phyloP scores from a whole-genome alignment of 2,329 filamentous ascomycete genomes.

The Sclerotiophoma versabilis region DNA sequence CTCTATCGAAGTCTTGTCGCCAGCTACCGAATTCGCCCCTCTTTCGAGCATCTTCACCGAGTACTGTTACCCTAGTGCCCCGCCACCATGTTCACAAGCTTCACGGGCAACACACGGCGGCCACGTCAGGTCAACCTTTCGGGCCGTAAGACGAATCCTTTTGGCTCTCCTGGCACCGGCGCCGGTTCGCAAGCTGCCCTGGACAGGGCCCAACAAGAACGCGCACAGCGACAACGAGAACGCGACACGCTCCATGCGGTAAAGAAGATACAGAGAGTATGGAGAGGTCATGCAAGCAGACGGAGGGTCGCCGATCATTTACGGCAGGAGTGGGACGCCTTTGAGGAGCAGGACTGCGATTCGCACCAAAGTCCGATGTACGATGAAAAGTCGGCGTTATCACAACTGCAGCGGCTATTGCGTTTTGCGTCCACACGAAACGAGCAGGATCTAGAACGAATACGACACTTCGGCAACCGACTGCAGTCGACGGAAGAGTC shows the following conservation, averaged over 20 bases:
- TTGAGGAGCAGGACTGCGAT: constrained; percentile 28
- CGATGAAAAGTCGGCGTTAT: constrained; percentile 47
- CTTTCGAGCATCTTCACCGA: background rate
- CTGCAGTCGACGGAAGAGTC: constrained; percentile 44
- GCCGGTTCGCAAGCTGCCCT: constrained; percentile 78
- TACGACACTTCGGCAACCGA: constrained; percentile 51
- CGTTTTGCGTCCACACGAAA: constrained; percentile 51
- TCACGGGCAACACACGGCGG: constrained; percentile 85
- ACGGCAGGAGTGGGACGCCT: constrained; percentile 44
- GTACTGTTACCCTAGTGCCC: background rate
- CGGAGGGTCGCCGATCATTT: constrained; percentile 63
- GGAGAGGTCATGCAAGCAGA: constrained; percentile 78
- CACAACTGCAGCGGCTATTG: constrained; percentile 53
- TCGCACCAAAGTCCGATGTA: constrained; percentile 38
- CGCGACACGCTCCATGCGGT: constrained; percentile 77
- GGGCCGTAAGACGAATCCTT: constrained; percentile 82
- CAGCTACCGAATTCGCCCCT: too few species aligned
- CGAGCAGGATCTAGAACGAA: constrained; percentile 49
- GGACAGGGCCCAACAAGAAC: constrained; percentile 85
- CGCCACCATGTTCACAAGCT: constrained; percentile 81
- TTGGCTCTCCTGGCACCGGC: constrained; percentile 68
- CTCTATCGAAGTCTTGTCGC: background rate
- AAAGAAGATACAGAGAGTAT: constrained; percentile 76
- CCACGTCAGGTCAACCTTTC: constrained; percentile 94
- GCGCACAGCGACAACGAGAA: constrained; percentile 80